Conservation (phyloP, 208 protist genomes). For the Acanthamoeba royreba region DNA sequence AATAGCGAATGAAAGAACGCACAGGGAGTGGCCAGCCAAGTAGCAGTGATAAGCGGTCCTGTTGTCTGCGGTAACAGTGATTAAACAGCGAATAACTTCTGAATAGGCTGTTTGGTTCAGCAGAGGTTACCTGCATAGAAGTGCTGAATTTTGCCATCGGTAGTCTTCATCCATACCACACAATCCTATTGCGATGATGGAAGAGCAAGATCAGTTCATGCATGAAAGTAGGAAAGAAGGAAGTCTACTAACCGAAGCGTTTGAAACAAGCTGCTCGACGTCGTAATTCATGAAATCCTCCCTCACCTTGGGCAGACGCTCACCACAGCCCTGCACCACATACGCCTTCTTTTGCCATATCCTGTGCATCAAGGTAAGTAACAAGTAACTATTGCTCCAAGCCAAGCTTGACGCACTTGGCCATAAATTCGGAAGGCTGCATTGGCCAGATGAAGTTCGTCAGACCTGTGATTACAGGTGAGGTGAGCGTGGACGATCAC, state of each 20-base stretch:
- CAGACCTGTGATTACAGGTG: background rate
- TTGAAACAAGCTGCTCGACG: background rate
- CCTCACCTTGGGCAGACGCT: background rate
- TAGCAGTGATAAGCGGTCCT: conserved; percentile 33
- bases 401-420: background rate
- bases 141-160: conserved; percentile 11
- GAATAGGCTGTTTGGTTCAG: background rate
- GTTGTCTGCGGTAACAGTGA: background rate
- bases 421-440: background rate
- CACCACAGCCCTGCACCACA: conserved; percentile 3
- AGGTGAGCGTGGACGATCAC: background rate
- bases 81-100: background rate
- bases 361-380: background rate
- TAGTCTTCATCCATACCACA: conserved; percentile 39
- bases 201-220: background rate
- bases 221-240: background rate
- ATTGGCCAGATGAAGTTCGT: background rate
- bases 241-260: background rate
- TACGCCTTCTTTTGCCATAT: conserved; percentile 31
- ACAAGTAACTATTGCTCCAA: background rate
- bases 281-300: conserved; percentile 17
- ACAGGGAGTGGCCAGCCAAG: conserved; percentile 22
- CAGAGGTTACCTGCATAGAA: background rate
- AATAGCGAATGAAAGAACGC: background rate
- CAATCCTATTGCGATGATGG: background rate